Percentiles rank a stretch among this genome's conserved stretches.
These are phyloP conservation scores for Curvularia sp. DNA, from an alignment of 2,329 filamentous ascomycete species.

Conservation along the genomic window DNA sequence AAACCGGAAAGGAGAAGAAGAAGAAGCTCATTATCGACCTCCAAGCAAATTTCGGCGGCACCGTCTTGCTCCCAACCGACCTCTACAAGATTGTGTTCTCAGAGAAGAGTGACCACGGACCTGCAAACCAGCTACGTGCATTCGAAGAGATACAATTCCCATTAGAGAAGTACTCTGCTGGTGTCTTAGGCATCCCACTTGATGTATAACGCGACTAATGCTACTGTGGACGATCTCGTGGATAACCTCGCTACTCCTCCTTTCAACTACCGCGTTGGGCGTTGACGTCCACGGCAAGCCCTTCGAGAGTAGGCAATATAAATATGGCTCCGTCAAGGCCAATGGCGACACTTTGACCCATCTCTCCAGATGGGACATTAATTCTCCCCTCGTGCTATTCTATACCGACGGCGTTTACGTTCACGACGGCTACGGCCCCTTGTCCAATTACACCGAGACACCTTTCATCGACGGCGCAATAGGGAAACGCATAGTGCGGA, in stretches of 20 bases:
- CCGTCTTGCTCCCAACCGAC: conserved; percentile 66
- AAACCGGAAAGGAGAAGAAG: conserved; percentile 64
- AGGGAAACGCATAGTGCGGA: too few relatives aligned
- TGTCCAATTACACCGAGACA: too few relatives aligned
- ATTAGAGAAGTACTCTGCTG: conserved; percentile 44
- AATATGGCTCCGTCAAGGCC: conserved; percentile 53
- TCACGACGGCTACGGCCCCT: conserved; percentile 27
- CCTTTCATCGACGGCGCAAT: too few relatives aligned
- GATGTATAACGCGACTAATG: too few relatives aligned
- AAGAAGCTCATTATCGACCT: conserved; percentile 69
- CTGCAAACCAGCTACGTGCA: conserved; percentile 60
- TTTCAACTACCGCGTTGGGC: conserved; percentile 58
- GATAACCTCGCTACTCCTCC: conserved; percentile 51
- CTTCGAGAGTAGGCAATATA: conserved; percentile 56
- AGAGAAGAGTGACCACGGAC: conserved; percentile 55
- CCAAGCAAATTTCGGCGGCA: conserved; percentile 65
- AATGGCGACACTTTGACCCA: conserved; percentile 64
- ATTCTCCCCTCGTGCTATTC: conserved; percentile 47
- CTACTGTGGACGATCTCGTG: conserved; percentile 31
- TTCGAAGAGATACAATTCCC: conserved; percentile 58
- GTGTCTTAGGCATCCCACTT: too few relatives aligned
- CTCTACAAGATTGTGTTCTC: conserved; percentile 67
- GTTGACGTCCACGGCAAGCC: conserved; percentile 59
- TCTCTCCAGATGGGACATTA: conserved; percentile 62
- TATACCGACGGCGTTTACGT: conserved; percentile 43